Base-by-base conservation (phyloP, 129 eudicot genomes). In the Apium graveolens region DNA sequence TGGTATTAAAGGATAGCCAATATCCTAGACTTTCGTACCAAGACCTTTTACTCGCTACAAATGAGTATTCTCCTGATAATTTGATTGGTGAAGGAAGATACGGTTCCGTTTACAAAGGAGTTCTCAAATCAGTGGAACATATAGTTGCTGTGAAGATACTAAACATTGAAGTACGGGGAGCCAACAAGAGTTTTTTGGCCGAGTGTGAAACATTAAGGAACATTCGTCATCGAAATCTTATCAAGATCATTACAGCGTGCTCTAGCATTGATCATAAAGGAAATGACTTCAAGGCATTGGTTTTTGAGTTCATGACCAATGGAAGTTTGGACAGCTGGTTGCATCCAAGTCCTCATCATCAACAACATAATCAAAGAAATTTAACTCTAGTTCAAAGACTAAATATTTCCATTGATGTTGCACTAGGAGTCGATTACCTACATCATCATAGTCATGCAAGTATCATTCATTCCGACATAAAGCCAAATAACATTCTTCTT, bases 401-500 rank as follows among this genome's bases (percentile, higher is more conserved):
- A 5, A 69, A 34, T 38, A 26, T 81, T 35, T 70, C 80, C 5
- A 57, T 83, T 37, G 80, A 83, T 38, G 83, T 83, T 32, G 81
- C 80, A 29, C 38, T 39, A 11, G 86, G 80, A 41, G 26, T 83
- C 35, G 83, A 83, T 62, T 83, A 83, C 60, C 83, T 83, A 3
- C 86, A 83, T 57, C 65, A 77, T 55, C 44, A 70, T 7, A 70
- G 74, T 43, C 80, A 45, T 35, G 26, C 65, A 6, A 34, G 65
- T 10, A 55, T 82, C 3, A 37, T 77, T 43, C 85, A 82, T 42
- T 46, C 34, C 4, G 53, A 46, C 53, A 14, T 81, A 13, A 81
- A 81, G 80, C 84, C 84, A 21, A 63, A 65, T 78, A 81, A 81
- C n/a, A 75, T 81, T 76, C 85, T 82, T 17, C 81, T 77, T 55